These are phyloP conservation scores for Pseudevernia furfuracea DNA, from an alignment of 495 filamentous ascomycete species.

Conservation along the genomic window DNA sequence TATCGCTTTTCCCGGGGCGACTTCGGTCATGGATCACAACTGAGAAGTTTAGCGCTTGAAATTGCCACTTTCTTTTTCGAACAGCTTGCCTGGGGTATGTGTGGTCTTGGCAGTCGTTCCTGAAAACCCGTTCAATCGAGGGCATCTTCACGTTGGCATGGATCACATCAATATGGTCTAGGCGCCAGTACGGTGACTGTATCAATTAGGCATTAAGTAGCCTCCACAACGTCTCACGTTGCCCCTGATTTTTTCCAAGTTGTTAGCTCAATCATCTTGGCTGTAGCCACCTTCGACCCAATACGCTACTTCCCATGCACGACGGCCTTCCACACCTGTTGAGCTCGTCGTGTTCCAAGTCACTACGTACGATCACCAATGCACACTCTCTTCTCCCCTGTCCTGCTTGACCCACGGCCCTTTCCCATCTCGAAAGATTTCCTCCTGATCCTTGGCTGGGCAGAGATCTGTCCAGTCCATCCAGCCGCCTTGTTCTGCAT, in stretches of 20 bases:
- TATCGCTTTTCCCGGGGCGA: no score
- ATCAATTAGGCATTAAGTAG: not conserved
- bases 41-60: no score
- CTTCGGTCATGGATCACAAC: no score
- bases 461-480: conserved; percentile 17
- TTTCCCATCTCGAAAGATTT: conserved; percentile 18
- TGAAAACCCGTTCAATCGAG: not conserved
- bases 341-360: not conserved
- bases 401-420: conserved; percentile 6
- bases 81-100: no score
- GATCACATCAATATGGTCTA: not conserved
- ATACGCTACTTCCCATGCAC: not conserved
- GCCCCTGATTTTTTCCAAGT: not conserved
- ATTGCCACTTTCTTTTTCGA: no score
- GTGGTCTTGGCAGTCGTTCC: not conserved
- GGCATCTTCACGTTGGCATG: not conserved
- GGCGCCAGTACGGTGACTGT: not conserved
- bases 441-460: conserved; percentile 10
- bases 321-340: not conserved
- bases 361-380: not conserved
- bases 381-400: not conserved
- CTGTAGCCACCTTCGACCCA: not conserved
- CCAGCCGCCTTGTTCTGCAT: conserved; percentile 11
- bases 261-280: not conserved
- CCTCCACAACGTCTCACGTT: not conserved